Percentiles rank a stretch among this genome's conserved stretches.
Conservation (phyloP, 805 yeast genomes). For the Kluyveromyces wickerhamii region DNA sequence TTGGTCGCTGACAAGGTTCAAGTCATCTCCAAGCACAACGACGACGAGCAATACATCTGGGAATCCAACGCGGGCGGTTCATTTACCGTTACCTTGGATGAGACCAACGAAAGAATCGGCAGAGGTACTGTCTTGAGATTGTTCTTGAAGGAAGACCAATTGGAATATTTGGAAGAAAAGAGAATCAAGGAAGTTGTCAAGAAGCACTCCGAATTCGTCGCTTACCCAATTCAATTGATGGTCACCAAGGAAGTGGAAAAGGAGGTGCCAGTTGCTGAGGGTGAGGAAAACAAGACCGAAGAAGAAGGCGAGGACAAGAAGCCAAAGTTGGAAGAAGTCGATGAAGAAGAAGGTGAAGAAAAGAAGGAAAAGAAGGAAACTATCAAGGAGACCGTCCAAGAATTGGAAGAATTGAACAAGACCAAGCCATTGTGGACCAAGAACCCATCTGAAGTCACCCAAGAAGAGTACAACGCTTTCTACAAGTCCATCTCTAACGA, state of each 20-base stretch:
- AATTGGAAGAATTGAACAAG: constrained; percentile 97
- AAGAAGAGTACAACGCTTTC: constrained; percentile 98
- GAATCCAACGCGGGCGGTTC: constrained; percentile 99
- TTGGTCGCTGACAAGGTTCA: constrained; percentile 98
- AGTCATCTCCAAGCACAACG: constrained; percentile 97
- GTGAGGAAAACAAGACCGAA: constrained; percentile 40
- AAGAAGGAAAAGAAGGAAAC: constrained; percentile 75
- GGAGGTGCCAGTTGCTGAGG: constrained; percentile 85
- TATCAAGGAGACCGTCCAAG: constrained; percentile 87
- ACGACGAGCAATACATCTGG: constrained; percentile 99
- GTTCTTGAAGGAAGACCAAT: constrained; percentile 97
- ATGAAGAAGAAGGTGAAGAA: constrained; percentile 59
- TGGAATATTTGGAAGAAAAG: constrained; percentile 98
- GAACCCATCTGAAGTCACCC: constrained; percentile 94
- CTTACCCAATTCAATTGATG: constrained; percentile 97
- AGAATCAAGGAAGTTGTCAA: constrained; percentile 98
- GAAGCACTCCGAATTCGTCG: constrained; percentile 98
- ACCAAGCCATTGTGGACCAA: constrained; percentile 99
- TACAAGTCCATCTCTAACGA: constrained; percentile 98
- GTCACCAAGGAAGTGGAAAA: constrained; percentile 98
- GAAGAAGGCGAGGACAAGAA: constrained; percentile 56
- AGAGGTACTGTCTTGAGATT: constrained; percentile 96
- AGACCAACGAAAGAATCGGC: constrained; percentile 71
- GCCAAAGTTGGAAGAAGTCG: constrained; percentile 71
- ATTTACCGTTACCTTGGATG: constrained; percentile 92